A percentile compares a stretch with the other conserved stretches of the same genome.
These are phyloP conservation scores for Colletotrichum truncatum DNA, from an alignment of 2,329 filamentous ascomycete genomes.

Conservation along the genomic window DNA sequence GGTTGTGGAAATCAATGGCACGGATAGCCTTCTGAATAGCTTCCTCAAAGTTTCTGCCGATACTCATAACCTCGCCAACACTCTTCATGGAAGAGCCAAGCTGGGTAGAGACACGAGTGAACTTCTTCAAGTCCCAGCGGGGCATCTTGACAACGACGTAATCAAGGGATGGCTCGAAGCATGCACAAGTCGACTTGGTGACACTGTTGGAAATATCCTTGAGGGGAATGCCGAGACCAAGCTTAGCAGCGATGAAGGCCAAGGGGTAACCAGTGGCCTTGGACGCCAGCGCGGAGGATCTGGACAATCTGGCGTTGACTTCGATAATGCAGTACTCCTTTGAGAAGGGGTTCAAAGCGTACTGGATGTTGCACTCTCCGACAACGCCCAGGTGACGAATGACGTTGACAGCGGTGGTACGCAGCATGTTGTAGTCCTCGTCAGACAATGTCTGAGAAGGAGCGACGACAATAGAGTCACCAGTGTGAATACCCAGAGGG, in stretches of 20 bases:
- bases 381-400: conserved; percentile 97
- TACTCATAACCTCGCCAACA: conserved; percentile 99
- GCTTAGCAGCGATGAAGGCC: conserved; percentile 95
- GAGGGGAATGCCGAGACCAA: conserved; percentile 91
- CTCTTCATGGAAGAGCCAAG: conserved; percentile 99
- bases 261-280: conserved; percentile 97
- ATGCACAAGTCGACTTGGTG: conserved; percentile 94
- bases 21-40: conserved; percentile 98
- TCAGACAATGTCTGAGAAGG: conserved; percentile 97
- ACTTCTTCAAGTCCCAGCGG: conserved; percentile 98
- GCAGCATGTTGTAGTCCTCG: conserved; percentile 99
- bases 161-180: conserved; percentile 97
- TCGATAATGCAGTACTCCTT: conserved; percentile 99
- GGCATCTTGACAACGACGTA: conserved; percentile 99
- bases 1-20: conserved; percentile 92
- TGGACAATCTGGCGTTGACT: conserved; percentile 94
- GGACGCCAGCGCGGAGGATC: conserved; percentile 94
- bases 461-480: conserved; percentile 97
- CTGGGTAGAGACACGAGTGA: conserved; percentile 93
- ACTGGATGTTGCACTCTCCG: conserved; percentile 99
- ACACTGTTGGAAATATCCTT: conserved; percentile 98
- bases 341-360: conserved; percentile 94
- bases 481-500: conserved; percentile 95
- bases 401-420: conserved; percentile 95
- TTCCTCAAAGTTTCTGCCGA: conserved; percentile 96